Percentiles rank a stretch among this genome's conserved stretches.
phyloP scores from a whole-genome alignment of 331 rosid species.

The Acacia concinna region DNA sequence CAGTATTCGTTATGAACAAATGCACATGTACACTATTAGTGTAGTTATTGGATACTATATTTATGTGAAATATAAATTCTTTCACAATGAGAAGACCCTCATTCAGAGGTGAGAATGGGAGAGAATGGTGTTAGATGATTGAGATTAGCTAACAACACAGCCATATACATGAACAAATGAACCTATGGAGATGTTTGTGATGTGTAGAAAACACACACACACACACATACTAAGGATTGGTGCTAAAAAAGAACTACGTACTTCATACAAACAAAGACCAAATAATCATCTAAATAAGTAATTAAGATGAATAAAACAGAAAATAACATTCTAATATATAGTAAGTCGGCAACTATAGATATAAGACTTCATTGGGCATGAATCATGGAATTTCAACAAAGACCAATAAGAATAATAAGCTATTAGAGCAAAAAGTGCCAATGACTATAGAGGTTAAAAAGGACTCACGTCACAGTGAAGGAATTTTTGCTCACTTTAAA shows the following conservation, averaged over 20 bases:
- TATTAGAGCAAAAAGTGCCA: conserved; percentile 17
- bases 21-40: background rate
- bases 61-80: too few species aligned
- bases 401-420: conserved; percentile 26
- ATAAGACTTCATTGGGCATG: background rate
- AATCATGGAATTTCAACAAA: background rate
- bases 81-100: too few species aligned
- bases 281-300: background rate
- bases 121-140: too few species aligned
- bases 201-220: too few species aligned
- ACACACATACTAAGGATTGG: background rate
- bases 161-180: too few species aligned
- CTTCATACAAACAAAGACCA: background rate
- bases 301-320: background rate
- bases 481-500: conserved; percentile 45
- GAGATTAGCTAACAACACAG: too few species aligned
- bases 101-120: too few species aligned
- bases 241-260: background rate
- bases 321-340: background rate
- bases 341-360: background rate
- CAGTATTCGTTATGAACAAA: too few species aligned
- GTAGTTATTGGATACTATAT: background rate
- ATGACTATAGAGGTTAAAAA: background rate
- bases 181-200: too few species aligned
- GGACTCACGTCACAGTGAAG: conserved; percentile 85